Conservation (phyloP, 352 stramenopile genomes). For the Globisporangium middletonii region DNA sequence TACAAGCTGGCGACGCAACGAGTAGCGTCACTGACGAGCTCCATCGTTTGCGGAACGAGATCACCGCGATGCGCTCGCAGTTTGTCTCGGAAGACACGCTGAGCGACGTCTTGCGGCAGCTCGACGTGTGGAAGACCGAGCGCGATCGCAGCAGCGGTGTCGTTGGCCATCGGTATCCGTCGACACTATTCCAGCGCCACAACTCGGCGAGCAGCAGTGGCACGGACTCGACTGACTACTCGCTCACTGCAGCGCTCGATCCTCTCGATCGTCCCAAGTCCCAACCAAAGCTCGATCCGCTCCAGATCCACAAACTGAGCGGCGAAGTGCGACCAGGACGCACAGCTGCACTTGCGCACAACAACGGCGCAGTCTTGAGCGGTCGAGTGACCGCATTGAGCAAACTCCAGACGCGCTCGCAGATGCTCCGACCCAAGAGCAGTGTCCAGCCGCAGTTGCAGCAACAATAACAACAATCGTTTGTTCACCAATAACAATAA, state of each 20-base stretch:
- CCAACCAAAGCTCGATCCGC: constrained; percentile 55
- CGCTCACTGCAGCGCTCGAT: not conserved
- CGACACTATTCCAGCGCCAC: constrained; percentile 19
- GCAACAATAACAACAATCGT: not conserved
- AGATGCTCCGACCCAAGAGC: constrained; percentile 52
- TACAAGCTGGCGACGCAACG: constrained; percentile 3
- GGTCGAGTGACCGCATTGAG: constrained; percentile 14
- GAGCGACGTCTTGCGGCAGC: constrained; percentile 27
- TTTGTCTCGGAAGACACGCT: constrained; percentile 47
- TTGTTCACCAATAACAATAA: constrained; percentile 1
- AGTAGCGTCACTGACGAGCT: constrained; percentile 27
- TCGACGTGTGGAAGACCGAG: constrained; percentile 32
- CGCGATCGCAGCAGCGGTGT: constrained; percentile 16
- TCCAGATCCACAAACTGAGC: constrained; percentile 38
- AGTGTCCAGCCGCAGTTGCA: constrained; percentile 9
- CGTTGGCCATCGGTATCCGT: constrained; percentile 24
- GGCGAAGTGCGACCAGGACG: constrained; percentile 14
- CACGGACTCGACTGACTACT: not conserved
- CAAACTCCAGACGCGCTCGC: constrained; percentile 50
- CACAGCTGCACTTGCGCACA: constrained; percentile 6
- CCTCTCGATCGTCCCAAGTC: constrained; percentile 37
- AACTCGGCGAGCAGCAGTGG: constrained; percentile 8
- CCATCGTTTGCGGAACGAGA: constrained; percentile 24
- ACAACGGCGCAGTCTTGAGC: constrained; percentile 6
- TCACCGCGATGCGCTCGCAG: constrained; percentile 33